Evolutionary conservation across 2,329 filamentous ascomycete genomes (phyloP), one percentile per base, ranked within the genome.

Genomic region (Colletotrichum ledebouriae): DNA sequence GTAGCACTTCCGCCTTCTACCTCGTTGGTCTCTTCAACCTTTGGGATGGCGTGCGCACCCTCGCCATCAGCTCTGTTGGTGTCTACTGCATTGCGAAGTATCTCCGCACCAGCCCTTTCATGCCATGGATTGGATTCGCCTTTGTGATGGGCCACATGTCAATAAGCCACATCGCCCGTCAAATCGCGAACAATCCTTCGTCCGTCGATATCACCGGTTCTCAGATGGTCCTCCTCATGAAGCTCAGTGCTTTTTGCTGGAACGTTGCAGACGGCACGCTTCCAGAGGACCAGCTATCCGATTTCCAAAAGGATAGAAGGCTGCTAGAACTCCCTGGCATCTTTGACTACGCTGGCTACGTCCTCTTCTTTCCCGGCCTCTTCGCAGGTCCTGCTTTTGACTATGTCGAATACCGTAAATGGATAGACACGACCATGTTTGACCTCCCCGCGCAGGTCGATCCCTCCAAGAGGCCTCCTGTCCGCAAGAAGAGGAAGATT

Each of bases 211-310:
- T 99, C 73, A 98, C 95, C 0, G 94, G 92, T 46, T 94, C 95
- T 1, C 96, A 99, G 79, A 99, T 99, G 96, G 96, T 99, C 39
- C 82, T 98, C 73, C 91, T 98, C 71, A 99, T 99, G 94, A 99
- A 99, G 80, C 88, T 99, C 41, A 94, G 90, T 22, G 92, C 95
- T 5, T 99, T 99, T 77, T 97, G 94, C 82, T 99, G 96, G 96
- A 98, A 98, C 77, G 91, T 98, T 9, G 94, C 96, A 75, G 96
- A 99, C 78, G 97, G 96, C 20, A 89, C 91, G 67, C 85, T 97
- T 20, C 90, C 93, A 3, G 89, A 91, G 17, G 86, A 91, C 49
- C 89, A 94, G 66, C 87, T 99, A n/a, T 93, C 92, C 1, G 93
- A 96, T 57, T 89, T 92, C 52, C 96, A 99, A 78, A 94, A 91